Base-by-base conservation (phyloP, 225 moss, liverwort and hornwort species). In the Rhytidiadelphus loreus region DNA sequence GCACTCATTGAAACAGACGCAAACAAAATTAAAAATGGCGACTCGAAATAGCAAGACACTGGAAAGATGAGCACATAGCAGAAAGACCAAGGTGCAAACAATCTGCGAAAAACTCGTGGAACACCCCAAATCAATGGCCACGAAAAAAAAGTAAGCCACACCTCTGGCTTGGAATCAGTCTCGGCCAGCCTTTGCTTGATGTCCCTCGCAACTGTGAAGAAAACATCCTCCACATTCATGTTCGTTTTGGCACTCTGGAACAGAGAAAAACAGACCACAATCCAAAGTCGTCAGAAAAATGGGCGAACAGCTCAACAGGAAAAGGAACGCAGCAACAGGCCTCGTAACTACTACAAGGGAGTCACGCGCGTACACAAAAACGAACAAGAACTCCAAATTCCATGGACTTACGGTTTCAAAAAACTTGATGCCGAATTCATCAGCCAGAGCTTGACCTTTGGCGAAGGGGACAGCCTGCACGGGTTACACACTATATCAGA, bases 401-500 rank as follows among this genome's bases (percentile, higher is more conserved):
- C 44, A 78, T 20, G 46, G 8, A 82, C 98, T 95, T 88, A 98
- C 97, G 86, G 97, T 98, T 91, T 98, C 98, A 85, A 98, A 97
- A 91, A 98, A 98, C 92, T 96, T 98, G 93, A 97, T 98, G 88
- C 97, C 96, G 81, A 97, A 98, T 83, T 98, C 97, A 70, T 98
- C 97, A 77, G 98, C 98, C 66, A 98, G 93, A 70, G 97, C 98
- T 92, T 98, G 97, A 75, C 98, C 98, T 89, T 93, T 96, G 2
- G 98, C 95, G 77, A 95, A 95, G 52, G 98, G 95, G 52, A 98
- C 98, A 85, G 95, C 98, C 98, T 98, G 88, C 86, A 88, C 48
- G 73, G 17, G 71, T 8, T 50, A 32, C 29, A 44, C 55, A 14
- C 19, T 52, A 13, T 2, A 33, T 86, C 58, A 29, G 39, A 65